A percentile compares a stretch with the other conserved stretches of the same genome.
Evolutionary conservation across 2,329 filamentous ascomycete species (phyloP).

Genomic region (Cordyceps farinosa): DNA sequence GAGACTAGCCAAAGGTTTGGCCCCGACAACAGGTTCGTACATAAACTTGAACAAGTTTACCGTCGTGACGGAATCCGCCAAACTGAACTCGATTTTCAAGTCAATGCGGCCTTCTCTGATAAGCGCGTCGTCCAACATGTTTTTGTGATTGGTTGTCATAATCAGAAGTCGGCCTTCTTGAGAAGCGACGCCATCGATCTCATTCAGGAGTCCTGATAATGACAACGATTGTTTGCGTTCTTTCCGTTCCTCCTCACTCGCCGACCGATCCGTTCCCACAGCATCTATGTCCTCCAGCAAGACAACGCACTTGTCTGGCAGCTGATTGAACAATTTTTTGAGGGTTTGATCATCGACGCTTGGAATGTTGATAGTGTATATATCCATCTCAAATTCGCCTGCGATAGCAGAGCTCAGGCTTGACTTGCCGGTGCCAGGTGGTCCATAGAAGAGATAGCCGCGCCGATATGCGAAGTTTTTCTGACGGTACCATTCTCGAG

Average conservation of each 20-base stretch:
- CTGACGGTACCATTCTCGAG: slow-evolving; percentile 7
- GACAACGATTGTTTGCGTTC: slow-evolving; percentile 25
- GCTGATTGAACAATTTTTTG: slow-evolving; percentile 46
- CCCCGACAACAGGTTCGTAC: slow-evolving; percentile 4
- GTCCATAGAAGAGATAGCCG: slow-evolving; percentile 64
- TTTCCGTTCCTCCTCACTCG: neutral
- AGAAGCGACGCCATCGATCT: slow-evolving; percentile 64
- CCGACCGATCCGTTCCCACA: slow-evolving; percentile 19
- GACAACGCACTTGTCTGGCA: slow-evolving; percentile 51
- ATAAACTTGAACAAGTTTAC: slow-evolving; percentile 7
- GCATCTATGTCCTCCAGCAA: slow-evolving; percentile 54
- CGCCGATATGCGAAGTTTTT: slow-evolving; percentile 32
- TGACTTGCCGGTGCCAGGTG: slow-evolving; percentile 60
- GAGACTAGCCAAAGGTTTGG: neutral
- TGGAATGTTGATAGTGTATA: slow-evolving; percentile 48
- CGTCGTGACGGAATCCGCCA: neutral
- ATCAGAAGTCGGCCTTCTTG: slow-evolving; percentile 65
- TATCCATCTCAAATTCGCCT: slow-evolving; percentile 47
- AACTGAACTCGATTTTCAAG: slow-evolving; percentile 41
- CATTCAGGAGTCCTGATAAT: slow-evolving; percentile 63
- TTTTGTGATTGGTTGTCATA: slow-evolving; percentile 67
- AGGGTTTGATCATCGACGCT: slow-evolving; percentile 49
- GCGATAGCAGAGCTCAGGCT: slow-evolving; percentile 51
- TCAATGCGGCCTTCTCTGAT: slow-evolving; percentile 62
- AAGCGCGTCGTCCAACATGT: slow-evolving; percentile 58